Percentiles rank a stretch among this genome's conserved stretches.
phyloP scores from a whole-genome alignment of 129 eudicot genomes.

The Flaveria brownii region DNA sequence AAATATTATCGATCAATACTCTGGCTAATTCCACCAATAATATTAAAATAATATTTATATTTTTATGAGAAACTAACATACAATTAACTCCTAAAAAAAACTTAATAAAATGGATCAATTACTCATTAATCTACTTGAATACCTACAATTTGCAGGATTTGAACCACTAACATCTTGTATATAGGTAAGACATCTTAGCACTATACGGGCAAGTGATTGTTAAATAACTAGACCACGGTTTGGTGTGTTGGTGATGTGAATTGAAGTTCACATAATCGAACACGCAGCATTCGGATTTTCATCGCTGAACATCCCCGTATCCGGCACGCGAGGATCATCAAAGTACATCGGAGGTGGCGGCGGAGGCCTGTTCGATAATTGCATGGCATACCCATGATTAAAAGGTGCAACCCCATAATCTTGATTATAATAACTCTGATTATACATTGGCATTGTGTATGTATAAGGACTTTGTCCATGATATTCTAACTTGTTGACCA shows the following conservation, averaged over 20 bases:
- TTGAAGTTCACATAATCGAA: constrained; percentile 48
- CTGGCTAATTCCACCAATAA: no score
- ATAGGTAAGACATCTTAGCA: no score
- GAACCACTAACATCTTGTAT: no score
- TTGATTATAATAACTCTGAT: constrained; percentile 31
- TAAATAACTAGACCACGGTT: not conserved
- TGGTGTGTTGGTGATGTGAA: not conserved
- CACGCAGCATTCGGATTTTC: constrained; percentile 75
- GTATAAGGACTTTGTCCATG: constrained; percentile 32
- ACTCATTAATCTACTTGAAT: no score
- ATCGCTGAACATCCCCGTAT: constrained; percentile 61
- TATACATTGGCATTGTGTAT: constrained; percentile 33
- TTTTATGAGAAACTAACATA: no score
- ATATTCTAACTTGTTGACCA: constrained; percentile 31
- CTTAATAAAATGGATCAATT: no score
- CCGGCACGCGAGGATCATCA: constrained; percentile 19
- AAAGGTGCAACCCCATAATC: constrained; percentile 38
- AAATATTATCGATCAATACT: no score
- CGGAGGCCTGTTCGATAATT: constrained; percentile 40
- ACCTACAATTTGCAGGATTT: no score
- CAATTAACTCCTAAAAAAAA: no score
- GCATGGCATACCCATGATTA: constrained; percentile 34
- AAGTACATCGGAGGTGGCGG: constrained; percentile 39
- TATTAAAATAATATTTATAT: no score
- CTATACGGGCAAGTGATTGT: constrained; percentile 4